Percentiles rank a stretch among this genome's conserved stretches.
phyloP scores from a whole-genome alignment of 179 eudicot genomes.

The Heliamphora pulchella region DNA sequence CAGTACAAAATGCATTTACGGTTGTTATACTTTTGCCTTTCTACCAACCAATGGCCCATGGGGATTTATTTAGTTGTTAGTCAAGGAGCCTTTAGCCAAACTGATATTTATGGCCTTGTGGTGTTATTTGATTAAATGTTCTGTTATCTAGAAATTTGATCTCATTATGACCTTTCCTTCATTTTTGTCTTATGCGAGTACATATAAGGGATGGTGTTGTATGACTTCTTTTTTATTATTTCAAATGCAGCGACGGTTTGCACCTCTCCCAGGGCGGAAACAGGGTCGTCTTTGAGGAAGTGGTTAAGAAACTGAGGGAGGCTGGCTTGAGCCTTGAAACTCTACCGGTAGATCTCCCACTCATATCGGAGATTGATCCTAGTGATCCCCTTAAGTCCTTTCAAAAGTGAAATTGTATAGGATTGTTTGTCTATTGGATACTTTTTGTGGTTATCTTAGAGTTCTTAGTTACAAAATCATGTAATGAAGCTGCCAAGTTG shows the following conservation, averaged over 20 bases:
- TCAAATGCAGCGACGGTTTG: constrained; percentile 65
- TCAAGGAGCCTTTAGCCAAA: too few species aligned
- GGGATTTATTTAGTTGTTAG: too few species aligned
- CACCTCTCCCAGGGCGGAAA: constrained; percentile 61
- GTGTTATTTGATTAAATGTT: too few species aligned
- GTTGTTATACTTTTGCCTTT: too few species aligned
- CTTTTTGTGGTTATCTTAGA: not conserved
- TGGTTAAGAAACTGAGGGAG: constrained; percentile 42
- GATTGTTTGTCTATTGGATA: not conserved
- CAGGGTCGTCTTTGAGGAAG: constrained; percentile 61
- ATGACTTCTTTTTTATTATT: not conserved
- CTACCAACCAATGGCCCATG: too few species aligned
- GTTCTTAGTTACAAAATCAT: not conserved
- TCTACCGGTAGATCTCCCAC: constrained; percentile 61
- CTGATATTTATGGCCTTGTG: too few species aligned
- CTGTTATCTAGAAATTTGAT: not conserved
- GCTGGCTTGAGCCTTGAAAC: constrained; percentile 48
- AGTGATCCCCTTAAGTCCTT: constrained; percentile 22
- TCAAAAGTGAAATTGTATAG: not conserved
- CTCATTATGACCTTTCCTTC: not conserved
- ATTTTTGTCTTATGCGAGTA: not conserved
- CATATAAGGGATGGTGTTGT: not conserved
- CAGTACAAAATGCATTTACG: too few species aligned
- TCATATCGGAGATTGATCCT: constrained; percentile 44
- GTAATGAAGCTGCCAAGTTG: not conserved